Percentiles rank a stretch among this genome's conserved stretches.
Conservation (phyloP, 1,139 yeast species). For the Eremothecium coryli region DNA sequence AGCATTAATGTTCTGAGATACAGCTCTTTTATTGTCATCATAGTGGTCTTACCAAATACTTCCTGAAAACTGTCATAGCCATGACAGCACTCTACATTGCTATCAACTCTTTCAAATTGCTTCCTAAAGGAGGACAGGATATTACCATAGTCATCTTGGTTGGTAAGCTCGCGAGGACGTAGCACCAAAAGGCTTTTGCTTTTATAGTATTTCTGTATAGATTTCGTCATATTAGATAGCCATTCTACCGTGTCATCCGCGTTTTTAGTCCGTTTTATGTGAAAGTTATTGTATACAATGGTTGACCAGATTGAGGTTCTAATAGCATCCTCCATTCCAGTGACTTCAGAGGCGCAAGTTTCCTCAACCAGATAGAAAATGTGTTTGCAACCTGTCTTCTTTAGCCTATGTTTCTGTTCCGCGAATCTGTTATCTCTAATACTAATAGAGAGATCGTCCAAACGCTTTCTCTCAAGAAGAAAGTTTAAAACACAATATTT, state of each 20-base stretch:
- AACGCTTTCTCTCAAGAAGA: slow-evolving; percentile 78
- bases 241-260: slow-evolving; percentile 70
- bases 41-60: slow-evolving; percentile 59
- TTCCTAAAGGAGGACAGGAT: slow-evolving; percentile 37
- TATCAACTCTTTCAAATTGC: slow-evolving; percentile 34
- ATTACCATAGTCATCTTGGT: slow-evolving; percentile 44
- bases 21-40: slow-evolving; percentile 67
- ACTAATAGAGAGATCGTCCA: slow-evolving; percentile 76
- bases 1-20: slow-evolving; percentile 72
- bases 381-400: slow-evolving; percentile 56
- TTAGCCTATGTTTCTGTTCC: slow-evolving; percentile 76
- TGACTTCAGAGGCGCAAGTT: slow-evolving; percentile 38
- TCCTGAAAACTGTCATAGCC: slow-evolving; percentile 57
- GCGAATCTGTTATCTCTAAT: slow-evolving; percentile 79
- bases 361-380: slow-evolving; percentile 82
- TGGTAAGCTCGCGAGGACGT: slow-evolving; percentile 41
- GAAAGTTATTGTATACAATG: slow-evolving; percentile 57
- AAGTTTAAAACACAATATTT: slow-evolving; percentile 65
- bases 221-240: slow-evolving; percentile 47
- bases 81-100: slow-evolving; percentile 47
- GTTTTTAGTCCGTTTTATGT: slow-evolving; percentile 56
- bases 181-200: slow-evolving; percentile 38
- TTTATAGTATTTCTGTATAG: slow-evolving; percentile 36
- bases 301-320: slow-evolving; percentile 72
- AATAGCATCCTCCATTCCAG: slow-evolving; percentile 52